Conservation (phyloP, 257 asterid species). For the Primulina eburnea region DNA sequence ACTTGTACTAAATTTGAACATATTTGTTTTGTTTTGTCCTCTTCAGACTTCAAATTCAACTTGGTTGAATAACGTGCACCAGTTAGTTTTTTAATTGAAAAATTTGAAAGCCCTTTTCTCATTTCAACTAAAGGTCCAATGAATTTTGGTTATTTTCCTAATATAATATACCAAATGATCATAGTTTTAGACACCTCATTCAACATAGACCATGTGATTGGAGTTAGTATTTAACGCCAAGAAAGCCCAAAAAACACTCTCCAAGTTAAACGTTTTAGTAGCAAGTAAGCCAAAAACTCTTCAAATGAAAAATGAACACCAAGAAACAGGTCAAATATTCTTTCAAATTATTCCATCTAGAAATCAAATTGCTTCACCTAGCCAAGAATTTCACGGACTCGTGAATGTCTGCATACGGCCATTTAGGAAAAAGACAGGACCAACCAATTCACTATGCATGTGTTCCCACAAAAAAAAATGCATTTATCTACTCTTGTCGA, state of each 20-base stretch:
- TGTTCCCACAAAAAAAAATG: constrained; percentile 33
- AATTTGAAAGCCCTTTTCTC: constrained; percentile 20
- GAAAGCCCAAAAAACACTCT: neutral
- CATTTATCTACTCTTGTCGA: constrained; percentile 57
- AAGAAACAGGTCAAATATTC: neutral
- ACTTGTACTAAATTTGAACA: neutral
- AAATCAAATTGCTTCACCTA: neutral
- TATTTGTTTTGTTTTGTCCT: constrained; percentile 7
- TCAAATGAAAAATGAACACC: neutral
- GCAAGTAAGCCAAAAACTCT: neutral
- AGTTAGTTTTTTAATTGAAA: neutral
- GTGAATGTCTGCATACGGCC: constrained; percentile 39
- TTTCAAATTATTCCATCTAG: neutral
- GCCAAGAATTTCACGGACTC: constrained; percentile 42
- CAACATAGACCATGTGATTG: neutral
- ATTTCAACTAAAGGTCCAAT: constrained; percentile 4
- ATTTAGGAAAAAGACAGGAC: constrained; percentile 53
- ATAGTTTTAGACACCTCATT: too few relatives aligned
- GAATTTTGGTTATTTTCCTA: neutral
- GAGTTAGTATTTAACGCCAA: neutral
- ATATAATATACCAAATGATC: neutral
- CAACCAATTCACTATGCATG: constrained; percentile 53
- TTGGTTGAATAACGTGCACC: neutral
- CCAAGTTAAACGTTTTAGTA: neutral
- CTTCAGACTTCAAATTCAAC: too few relatives aligned